A percentile compares a stretch with the other conserved stretches of the same genome.
Evolutionary conservation across 2,329 filamentous ascomycete genomes (phyloP).

Genomic region (Colletotrichum tropicale): DNA sequence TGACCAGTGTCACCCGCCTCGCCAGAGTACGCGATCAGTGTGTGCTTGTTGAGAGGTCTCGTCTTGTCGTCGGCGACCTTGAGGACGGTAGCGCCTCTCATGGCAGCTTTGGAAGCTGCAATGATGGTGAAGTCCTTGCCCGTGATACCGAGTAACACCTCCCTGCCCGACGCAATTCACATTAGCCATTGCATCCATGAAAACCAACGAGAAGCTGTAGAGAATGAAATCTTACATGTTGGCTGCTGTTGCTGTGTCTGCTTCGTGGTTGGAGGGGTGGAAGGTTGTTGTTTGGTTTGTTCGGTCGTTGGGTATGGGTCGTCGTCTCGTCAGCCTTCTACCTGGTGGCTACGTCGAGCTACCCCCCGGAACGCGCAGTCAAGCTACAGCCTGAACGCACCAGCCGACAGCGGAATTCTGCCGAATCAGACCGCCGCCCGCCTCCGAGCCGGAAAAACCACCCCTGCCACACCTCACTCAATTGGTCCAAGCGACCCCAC

Average conservation of each 20-base stretch:
- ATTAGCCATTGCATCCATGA: conserved; percentile 19
- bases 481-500: conserved; percentile 9
- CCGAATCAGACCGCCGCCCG: conserved; percentile 34
- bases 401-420: conserved; percentile 27
- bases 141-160: conserved; percentile 96
- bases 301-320: conserved; percentile 1
- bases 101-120: conserved; percentile 95
- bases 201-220: background rate
- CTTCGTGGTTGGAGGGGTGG: background rate
- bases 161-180: conserved; percentile 60
- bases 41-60: conserved; percentile 88
- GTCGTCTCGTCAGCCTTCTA: conserved; percentile 17
- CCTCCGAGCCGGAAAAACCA: conserved; percentile 8
- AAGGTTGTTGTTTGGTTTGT: conserved; percentile 6
- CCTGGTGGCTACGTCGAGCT: conserved; percentile 12
- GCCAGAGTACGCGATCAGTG: conserved; percentile 91
- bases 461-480: background rate
- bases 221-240: conserved; percentile 30
- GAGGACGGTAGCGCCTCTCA: conserved; percentile 95
- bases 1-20: conserved; percentile 94
- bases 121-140: conserved; percentile 99
- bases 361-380: conserved; percentile 38
- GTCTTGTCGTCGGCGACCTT: conserved; percentile 98
- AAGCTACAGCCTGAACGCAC: conserved; percentile 45
- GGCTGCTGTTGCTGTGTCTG: conserved; percentile 14